A percentile compares a stretch with the other conserved stretches of the same genome.
phyloP scores from a whole-genome alignment of 257 asterid genomes.

The Paulownia fortunei region DNA sequence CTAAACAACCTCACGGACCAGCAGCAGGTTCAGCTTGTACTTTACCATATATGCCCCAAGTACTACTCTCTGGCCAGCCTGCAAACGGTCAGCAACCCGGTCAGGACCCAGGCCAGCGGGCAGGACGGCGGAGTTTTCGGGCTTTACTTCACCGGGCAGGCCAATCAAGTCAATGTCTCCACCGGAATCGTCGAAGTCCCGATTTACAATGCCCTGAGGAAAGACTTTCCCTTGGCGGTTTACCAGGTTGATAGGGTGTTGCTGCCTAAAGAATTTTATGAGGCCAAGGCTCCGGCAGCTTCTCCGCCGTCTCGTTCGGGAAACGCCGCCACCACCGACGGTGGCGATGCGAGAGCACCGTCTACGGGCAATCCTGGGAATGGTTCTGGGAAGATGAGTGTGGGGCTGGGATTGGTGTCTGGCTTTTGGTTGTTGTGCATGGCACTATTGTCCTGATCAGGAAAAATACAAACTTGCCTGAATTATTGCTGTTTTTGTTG shows the following conservation, averaged over 20 bases:
- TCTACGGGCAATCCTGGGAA: constrained; percentile 39
- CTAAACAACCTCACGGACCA: constrained; percentile 70
- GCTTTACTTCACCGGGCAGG: constrained; percentile 52
- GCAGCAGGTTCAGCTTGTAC: constrained; percentile 72
- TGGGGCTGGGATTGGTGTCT: constrained; percentile 41
- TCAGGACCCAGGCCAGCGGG: constrained; percentile 78
- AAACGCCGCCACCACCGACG: not conserved
- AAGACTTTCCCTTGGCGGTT: constrained; percentile 68
- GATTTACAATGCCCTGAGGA: constrained; percentile 56
- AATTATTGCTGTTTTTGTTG: not conserved
- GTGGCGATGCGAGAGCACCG: constrained; percentile 35
- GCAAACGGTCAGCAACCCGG: constrained; percentile 85
- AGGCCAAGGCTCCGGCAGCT: constrained; percentile 49
- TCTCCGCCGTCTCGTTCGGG: constrained; percentile 49
- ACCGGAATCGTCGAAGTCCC: constrained; percentile 58
- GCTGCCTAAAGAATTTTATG: constrained; percentile 54
- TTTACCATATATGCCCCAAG: constrained; percentile 68
- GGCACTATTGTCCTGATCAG: constrained; percentile 34
- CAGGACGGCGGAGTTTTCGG: constrained; percentile 58
- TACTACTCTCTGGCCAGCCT: constrained; percentile 59
- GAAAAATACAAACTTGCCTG: not conserved
- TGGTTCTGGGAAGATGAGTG: constrained; percentile 44
- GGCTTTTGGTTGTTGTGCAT: constrained; percentile 43
- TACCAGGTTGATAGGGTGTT: constrained; percentile 78
- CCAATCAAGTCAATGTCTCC: constrained; percentile 67